Evolutionary conservation across 192 early-diverging fungal genomes (phyloP), one percentile per base, ranked within the genome.

Genomic region (Jimgerdemannia lactiflua): DNA sequence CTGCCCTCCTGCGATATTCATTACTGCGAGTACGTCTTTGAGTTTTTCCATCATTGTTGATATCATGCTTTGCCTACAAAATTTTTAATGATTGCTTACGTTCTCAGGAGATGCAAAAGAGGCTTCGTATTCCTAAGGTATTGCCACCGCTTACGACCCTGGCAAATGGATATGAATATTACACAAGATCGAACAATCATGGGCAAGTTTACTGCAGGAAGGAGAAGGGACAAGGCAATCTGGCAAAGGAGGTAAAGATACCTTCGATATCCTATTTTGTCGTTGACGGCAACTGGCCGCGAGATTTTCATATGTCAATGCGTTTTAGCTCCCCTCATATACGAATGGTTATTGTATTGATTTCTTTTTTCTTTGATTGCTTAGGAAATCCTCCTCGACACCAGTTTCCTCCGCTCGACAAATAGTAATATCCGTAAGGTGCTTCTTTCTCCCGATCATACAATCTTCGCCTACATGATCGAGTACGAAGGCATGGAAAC

Each of bases 311-410:
- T 59, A 14, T 14, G 29, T 59, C 14, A 59, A 59, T 1, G 49
- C 49, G 49, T 14, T 14, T 59, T 14, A 59, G 14, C 14, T 54
- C 4, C 49, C 11, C 11, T 54, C 49, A 11, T 11, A 54, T 54
- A n/a, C 49, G 49, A 54, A 4, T 54, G 49, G 4, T 3, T 11
- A 18, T 64, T 68, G 17, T 54, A 20, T 54, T 18, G 70, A 20
- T 66, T 44, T 40, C 42, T n/a, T 59, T 44, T 72, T 64, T 17
- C 19, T 41, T 4, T 10, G 19, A 74, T 17, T 18, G 59, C 69
- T 65, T 76, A 89, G 87, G 82, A 86, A 77, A 78, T 89, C 17
- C 67, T 89, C 10, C 76, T 89, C 54, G 83, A 89, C 71, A 82
- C 86, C 3, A 81, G 79, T n/a, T 86, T 80, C 41, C 68, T 89